A percentile compares a stretch with the other conserved stretches of the same genome.
Conservation (phyloP, 805 yeast species). For the Priceomyces melissophilus region DNA sequence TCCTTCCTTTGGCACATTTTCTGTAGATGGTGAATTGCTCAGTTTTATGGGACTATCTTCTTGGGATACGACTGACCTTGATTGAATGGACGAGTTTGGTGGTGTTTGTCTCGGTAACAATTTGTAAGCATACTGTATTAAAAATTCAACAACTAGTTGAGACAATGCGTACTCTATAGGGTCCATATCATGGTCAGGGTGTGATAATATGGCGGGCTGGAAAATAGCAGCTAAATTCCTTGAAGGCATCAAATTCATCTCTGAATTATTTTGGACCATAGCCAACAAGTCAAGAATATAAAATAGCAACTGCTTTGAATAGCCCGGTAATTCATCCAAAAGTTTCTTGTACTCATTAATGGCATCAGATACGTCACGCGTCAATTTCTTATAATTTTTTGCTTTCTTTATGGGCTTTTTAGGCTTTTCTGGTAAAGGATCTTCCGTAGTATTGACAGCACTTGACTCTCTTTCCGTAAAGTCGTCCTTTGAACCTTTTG, state of each 20-base stretch:
- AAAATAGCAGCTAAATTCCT: conserved; percentile 92
- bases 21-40: conserved; percentile 11
- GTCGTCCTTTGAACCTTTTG: background rate
- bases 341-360: conserved; percentile 67
- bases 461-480: background rate
- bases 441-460: background rate
- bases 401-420: conserved; percentile 19
- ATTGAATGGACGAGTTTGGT: background rate
- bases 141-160: conserved; percentile 80
- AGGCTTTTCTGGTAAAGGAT: conserved; percentile 1
- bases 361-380: conserved; percentile 64
- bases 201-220: conserved; percentile 94
- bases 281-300: conserved; percentile 85
- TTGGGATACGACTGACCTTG: conserved; percentile 1
- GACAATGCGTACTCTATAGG: conserved; percentile 90
- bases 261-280: conserved; percentile 75
- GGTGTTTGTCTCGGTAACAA: conserved; percentile 53
- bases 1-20: conserved; percentile 15
- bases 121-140: conserved; percentile 81
- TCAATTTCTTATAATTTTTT: conserved; percentile 53
- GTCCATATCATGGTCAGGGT: conserved; percentile 86
- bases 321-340: conserved; percentile 67
- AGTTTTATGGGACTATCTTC: conserved; percentile 4
- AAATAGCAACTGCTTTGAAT: conserved; percentile 76
- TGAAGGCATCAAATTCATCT: conserved; percentile 84